phyloP scores from a whole-genome alignment of 495 filamentous ascomycete species.

The Hyaloscypha variabilis region DNA sequence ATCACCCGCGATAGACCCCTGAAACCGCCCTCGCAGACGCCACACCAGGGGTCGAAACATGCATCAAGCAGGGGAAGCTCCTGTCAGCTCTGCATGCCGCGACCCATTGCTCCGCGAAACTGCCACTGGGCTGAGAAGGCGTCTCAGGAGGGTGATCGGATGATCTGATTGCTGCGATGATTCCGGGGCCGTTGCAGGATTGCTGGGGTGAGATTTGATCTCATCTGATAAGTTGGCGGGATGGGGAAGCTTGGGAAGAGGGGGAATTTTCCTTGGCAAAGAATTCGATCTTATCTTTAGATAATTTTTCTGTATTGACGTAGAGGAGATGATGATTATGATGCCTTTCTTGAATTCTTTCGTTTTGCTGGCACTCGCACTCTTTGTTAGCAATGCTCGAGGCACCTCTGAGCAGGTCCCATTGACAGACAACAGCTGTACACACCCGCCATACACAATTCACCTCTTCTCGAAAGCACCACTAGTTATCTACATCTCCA shows the following conservation, averaged over 20 bases:
- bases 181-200: neutral
- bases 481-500: slow-evolving; percentile 56
- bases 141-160: neutral
- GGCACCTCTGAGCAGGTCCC: slow-evolving; percentile 17
- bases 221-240: neutral
- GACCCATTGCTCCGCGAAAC: neutral
- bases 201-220: neutral
- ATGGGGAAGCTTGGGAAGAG: neutral
- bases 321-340: neutral
- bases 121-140: neutral
- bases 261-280: neutral
- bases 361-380: neutral
- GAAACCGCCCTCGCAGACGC: neutral
- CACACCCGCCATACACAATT: slow-evolving; percentile 41
- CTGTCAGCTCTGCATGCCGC: slow-evolving; percentile 6
- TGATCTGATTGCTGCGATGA: neutral
- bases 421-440: slow-evolving; percentile 42
- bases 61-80: slow-evolving; percentile 7
- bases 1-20: neutral
- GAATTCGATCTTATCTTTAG: neutral
- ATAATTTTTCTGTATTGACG: neutral
- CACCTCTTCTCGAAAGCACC: slow-evolving; percentile 56
- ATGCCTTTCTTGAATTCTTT: neutral
- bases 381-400: neutral
- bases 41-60: slow-evolving; percentile 3